These are phyloP conservation scores for Periconia sp. DNA, from an alignment of 2,329 filamentous ascomycete genomes.

Conservation along the genomic window DNA sequence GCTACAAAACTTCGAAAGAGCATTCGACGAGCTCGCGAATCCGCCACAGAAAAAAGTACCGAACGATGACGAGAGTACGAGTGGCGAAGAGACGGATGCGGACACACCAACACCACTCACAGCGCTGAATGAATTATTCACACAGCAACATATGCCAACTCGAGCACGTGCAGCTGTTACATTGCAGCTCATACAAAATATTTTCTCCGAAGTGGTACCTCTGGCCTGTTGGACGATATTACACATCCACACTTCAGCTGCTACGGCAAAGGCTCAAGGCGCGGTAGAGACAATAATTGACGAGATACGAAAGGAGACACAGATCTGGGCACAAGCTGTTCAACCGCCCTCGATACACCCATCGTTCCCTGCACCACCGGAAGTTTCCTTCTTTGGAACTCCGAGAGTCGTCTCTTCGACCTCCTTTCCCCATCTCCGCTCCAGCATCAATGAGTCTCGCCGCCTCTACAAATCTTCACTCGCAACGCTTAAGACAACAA, in stretches of 20 bases:
- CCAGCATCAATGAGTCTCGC: constrained; percentile 38
- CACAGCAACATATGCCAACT: constrained; percentile 32
- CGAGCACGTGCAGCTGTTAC: constrained; percentile 36
- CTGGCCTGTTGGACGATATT: constrained; percentile 42
- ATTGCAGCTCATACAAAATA: constrained; percentile 33
- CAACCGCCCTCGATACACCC: constrained; percentile 46
- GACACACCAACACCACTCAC: constrained; percentile 39
- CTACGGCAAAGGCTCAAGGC: constrained; percentile 8
- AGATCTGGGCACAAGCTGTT: constrained; percentile 34
- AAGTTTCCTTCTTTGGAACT: constrained; percentile 29
- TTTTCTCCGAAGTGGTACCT: constrained; percentile 37
- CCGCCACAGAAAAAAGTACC: constrained; percentile 33
- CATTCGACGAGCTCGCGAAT: constrained; percentile 35
- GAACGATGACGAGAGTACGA: constrained; percentile 41
- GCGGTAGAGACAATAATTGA: constrained; percentile 22
- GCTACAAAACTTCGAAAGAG: constrained; percentile 30
- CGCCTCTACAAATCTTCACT: constrained; percentile 37
- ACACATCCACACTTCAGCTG: constrained; percentile 31
- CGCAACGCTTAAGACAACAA: constrained; percentile 24
- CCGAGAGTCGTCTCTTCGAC: constrained; percentile 13
- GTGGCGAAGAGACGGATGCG: constrained; percentile 40
- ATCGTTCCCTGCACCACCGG: constrained; percentile 41
- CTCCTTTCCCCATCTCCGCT: constrained; percentile 33
- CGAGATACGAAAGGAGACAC: constrained; percentile 36
- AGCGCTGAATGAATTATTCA: constrained; percentile 38